Conservation (phyloP, 2,329 filamentous ascomycete genomes). For the Pyrenophora tritici-repentis region DNA sequence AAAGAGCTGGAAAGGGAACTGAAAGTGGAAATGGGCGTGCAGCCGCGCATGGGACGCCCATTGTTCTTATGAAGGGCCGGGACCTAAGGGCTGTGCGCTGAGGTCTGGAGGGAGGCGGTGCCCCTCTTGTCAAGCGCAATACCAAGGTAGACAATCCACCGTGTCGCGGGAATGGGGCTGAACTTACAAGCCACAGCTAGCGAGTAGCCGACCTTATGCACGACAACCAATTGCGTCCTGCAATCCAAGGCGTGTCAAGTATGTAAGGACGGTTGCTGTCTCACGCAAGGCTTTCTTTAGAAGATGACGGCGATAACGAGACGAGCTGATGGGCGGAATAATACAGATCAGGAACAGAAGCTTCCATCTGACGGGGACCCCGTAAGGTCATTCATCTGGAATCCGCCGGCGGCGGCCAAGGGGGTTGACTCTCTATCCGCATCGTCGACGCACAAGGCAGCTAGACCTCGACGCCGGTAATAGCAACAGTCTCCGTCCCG, state of each 20-base stretch:
- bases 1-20: constrained; percentile 9
- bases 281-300: background rate
- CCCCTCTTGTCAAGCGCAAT: constrained; percentile 17
- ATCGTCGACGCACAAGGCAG: constrained; percentile 25
- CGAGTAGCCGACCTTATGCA: constrained; percentile 20
- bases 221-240: constrained; percentile 13
- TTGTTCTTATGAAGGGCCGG: constrained; percentile 18
- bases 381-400: constrained; percentile 7
- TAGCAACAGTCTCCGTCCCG: constrained; percentile 21
- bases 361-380: constrained; percentile 2
- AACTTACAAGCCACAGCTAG: constrained; percentile 41
- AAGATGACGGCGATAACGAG: too few relatives aligned
- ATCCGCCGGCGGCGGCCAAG: background rate
- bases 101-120: constrained; percentile 21
- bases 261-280: constrained; percentile 2
- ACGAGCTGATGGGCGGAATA: too few relatives aligned
- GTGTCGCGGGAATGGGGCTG: constrained; percentile 8
- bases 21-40: background rate
- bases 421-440: constrained; percentile 16
- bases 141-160: constrained; percentile 4
- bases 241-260: background rate
- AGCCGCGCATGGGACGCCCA: constrained; percentile 20
- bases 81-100: constrained; percentile 27
- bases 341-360: background rate
- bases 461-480: constrained; percentile 16